These are phyloP conservation scores for Colletotrichum cereale DNA, from an alignment of 2,329 filamentous ascomycete species.

Conservation along the genomic window DNA sequence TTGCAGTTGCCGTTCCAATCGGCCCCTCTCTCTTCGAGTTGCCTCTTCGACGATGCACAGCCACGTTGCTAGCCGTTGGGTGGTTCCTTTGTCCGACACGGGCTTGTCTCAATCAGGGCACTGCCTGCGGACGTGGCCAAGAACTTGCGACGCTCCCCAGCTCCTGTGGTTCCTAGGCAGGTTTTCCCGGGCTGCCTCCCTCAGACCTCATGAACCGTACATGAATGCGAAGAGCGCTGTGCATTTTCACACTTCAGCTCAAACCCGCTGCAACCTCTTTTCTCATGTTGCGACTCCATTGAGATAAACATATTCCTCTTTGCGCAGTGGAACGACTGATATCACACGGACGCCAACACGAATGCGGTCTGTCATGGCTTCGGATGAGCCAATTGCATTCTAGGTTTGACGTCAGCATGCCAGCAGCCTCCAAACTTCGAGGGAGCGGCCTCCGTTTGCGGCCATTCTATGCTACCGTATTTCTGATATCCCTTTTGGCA, in stretches of 20 bases:
- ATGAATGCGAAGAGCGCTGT: slow-evolving; percentile 35
- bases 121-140: slow-evolving; percentile 32
- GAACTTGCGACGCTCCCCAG: slow-evolving; percentile 32
- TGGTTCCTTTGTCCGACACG: slow-evolving; percentile 12
- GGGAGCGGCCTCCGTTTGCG: slow-evolving; percentile 57
- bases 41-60: slow-evolving; percentile 21
- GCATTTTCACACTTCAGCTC: slow-evolving; percentile 33
- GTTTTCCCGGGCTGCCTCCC: slow-evolving; percentile 41
- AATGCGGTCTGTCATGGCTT: slow-evolving; percentile 37
- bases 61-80: slow-evolving; percentile 11
- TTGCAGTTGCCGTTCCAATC: slow-evolving; percentile 37
- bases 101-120: slow-evolving; percentile 32
- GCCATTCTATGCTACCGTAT: slow-evolving; percentile 62
- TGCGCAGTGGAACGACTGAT: slow-evolving; percentile 29
- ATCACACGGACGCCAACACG: slow-evolving; percentile 32
- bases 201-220: slow-evolving; percentile 33
- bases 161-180: slow-evolving; percentile 18
- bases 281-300: slow-evolving; percentile 18
- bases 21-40: slow-evolving; percentile 33
- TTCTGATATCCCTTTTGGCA: slow-evolving; percentile 61
- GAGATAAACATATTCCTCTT: slow-evolving; percentile 29
- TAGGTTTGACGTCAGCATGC: slow-evolving; percentile 44
- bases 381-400: slow-evolving; percentile 36
- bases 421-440: slow-evolving; percentile 44
- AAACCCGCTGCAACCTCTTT: slow-evolving; percentile 17